These are phyloP conservation scores for Arthroderma sp. DNA, from an alignment of 2,329 filamentous ascomycete species.

Conservation along the genomic window DNA sequence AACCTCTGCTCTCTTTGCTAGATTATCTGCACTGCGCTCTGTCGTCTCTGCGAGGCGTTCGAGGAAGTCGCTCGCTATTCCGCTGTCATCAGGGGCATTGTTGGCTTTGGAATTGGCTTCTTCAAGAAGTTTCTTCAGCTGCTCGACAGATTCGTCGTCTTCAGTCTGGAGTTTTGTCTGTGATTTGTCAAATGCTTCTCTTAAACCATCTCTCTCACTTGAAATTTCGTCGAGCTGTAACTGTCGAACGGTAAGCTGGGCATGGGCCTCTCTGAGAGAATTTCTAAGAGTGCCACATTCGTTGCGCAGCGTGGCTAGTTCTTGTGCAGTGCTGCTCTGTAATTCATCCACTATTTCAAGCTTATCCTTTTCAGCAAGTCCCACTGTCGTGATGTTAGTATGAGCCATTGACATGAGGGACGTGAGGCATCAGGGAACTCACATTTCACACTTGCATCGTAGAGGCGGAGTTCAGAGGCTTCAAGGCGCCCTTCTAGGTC, in stretches of 20 bases:
- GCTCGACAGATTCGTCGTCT: constrained; percentile 27
- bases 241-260: constrained; percentile 27
- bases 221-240: constrained; percentile 25
- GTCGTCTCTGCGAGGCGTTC: constrained; percentile 39
- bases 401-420: background rate
- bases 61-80: constrained; percentile 26
- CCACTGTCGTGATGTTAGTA: constrained; percentile 19
- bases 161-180: constrained; percentile 27
- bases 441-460: constrained; percentile 25
- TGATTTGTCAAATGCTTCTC: constrained; percentile 25
- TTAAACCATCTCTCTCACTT: constrained; percentile 27
- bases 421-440: constrained; percentile 9
- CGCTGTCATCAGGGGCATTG: constrained; percentile 21
- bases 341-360: constrained; percentile 25
- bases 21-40: constrained; percentile 39
- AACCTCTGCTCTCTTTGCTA: constrained; percentile 32
- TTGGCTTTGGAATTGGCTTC: constrained; percentile 26
- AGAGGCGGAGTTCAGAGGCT: constrained; percentile 22
- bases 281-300: constrained; percentile 23
- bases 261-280: constrained; percentile 25
- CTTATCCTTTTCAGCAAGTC: constrained; percentile 25
- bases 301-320: constrained; percentile 21
- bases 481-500: constrained; percentile 26
- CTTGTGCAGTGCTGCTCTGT: constrained; percentile 23
- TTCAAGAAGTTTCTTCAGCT: constrained; percentile 29